A percentile compares a stretch with the other conserved stretches of the same genome.
phyloP scores from a whole-genome alignment of 306 rosid genomes.

The Castanopsis chinensis region DNA sequence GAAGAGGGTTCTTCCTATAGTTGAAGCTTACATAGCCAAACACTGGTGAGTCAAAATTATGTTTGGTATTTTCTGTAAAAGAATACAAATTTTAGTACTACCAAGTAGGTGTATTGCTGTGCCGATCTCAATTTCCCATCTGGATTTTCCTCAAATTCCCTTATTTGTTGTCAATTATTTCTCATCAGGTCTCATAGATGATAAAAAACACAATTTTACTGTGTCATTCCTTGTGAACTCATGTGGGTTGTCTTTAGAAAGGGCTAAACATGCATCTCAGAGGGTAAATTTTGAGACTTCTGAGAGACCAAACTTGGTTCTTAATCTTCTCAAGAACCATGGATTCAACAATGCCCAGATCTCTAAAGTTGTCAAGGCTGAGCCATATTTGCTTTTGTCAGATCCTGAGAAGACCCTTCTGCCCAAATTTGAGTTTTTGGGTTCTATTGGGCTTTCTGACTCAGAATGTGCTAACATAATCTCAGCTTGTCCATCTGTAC shows the following conservation, averaged over 20 bases:
- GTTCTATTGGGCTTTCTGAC: slow-evolving; percentile 35
- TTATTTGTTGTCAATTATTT: too few species aligned
- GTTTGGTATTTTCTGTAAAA: too few species aligned
- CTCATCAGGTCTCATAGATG: too few species aligned
- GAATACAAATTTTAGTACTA: too few species aligned
- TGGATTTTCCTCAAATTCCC: too few species aligned
- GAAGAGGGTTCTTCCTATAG: too few species aligned
- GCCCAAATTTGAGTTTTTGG: slow-evolving; percentile 40
- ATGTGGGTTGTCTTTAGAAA: slow-evolving; percentile 29
- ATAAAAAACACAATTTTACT: neutral
- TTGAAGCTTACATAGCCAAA: too few species aligned
- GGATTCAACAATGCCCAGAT: slow-evolving; percentile 34
- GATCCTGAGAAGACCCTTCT: slow-evolving; percentile 34
- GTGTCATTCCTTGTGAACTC: slow-evolving; percentile 29
- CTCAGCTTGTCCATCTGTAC: neutral
- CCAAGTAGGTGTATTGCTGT: too few species aligned
- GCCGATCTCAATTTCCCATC: too few species aligned
- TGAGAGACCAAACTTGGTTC: slow-evolving; percentile 9
- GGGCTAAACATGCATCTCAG: slow-evolving; percentile 6
- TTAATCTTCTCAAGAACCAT: slow-evolving; percentile 22
- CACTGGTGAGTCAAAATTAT: too few species aligned
- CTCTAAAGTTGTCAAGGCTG: neutral
- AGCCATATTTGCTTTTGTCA: slow-evolving; percentile 6
- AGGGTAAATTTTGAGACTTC: slow-evolving; percentile 1
- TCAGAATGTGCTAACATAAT: slow-evolving; percentile 19